Percentiles rank a stretch among this genome's conserved stretches.
Evolutionary conservation across 805 yeast species (phyloP).

Genomic region (Isabelozyma gotoi): DNA sequence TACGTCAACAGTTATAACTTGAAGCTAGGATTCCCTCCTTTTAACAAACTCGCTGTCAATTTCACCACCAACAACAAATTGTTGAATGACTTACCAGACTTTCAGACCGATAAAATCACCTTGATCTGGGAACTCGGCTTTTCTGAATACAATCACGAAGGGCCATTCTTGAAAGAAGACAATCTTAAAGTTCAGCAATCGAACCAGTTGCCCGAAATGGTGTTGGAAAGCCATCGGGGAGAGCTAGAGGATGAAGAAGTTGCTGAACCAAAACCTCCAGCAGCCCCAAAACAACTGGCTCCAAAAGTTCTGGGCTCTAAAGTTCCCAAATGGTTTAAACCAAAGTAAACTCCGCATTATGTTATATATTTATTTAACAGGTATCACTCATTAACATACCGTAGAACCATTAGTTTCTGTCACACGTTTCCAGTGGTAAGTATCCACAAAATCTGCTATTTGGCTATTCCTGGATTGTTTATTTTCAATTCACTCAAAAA

Average conservation of each 20-base stretch:
- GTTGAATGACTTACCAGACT: conserved; percentile 28
- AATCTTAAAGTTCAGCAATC: conserved; percentile 17
- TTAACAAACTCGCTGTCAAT: conserved; percentile 23
- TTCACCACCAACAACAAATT: conserved; percentile 25
- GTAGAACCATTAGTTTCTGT: too few species aligned
- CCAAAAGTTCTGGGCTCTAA: not conserved
- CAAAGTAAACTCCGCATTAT: conserved; percentile 5
- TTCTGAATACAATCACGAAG: conserved; percentile 6
- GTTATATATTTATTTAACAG: too few species aligned
- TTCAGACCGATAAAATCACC: conserved; percentile 27
- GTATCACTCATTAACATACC: too few species aligned
- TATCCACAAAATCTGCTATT: too few species aligned
- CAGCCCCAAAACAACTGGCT: not conserved
- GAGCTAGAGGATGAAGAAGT: conserved; percentile 27
- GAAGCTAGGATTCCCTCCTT: conserved; percentile 40
- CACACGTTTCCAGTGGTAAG: too few species aligned
- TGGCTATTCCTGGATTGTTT: too few species aligned
- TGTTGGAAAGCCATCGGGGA: conserved; percentile 31
- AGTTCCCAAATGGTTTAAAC: conserved; percentile 27
- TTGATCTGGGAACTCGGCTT: conserved; percentile 33
- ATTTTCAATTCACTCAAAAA: too few species aligned
- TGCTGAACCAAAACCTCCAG: not conserved
- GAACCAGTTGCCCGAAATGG: conserved; percentile 34
- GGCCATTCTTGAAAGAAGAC: conserved; percentile 26
- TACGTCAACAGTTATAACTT: conserved; percentile 28